phyloP scores from a whole-genome alignment of 208 protist species.

The Endotrypanum monterogeii region DNA sequence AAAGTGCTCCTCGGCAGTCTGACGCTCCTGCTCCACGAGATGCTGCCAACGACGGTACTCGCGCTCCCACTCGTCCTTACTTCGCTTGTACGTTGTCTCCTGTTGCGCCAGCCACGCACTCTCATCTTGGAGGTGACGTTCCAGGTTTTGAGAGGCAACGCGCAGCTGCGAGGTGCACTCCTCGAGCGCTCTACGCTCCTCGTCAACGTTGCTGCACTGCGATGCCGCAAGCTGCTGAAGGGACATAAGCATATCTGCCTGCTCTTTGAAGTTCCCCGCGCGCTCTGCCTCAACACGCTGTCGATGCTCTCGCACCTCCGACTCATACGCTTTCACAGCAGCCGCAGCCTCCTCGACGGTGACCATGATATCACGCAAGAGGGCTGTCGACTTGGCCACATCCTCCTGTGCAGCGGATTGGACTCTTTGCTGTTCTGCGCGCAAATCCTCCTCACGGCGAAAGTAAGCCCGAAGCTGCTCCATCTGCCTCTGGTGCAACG shows the following conservation, averaged over 20 bases:
- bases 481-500: constrained; percentile 66
- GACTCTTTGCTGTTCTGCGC: constrained; percentile 44
- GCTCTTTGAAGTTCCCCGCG: constrained; percentile 32
- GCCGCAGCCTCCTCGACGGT: constrained; percentile 40
- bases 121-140: constrained; percentile 68
- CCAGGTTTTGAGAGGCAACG: constrained; percentile 40
- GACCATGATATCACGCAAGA: constrained; percentile 37
- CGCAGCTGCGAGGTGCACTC: constrained; percentile 52
- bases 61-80: constrained; percentile 62
- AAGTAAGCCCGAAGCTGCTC: constrained; percentile 57
- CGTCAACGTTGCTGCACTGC: constrained; percentile 48
- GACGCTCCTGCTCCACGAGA: constrained; percentile 62
- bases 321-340: constrained; percentile 52
- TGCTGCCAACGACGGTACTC: constrained; percentile 77
- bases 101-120: constrained; percentile 66
- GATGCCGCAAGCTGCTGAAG: constrained; percentile 50
- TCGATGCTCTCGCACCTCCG: constrained; percentile 43
- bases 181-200: constrained; percentile 45
- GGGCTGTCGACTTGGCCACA: constrained; percentile 33
- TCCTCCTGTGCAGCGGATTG: constrained; percentile 49
- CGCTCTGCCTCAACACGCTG: constrained; percentile 40
- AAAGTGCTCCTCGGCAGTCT: constrained; percentile 58
- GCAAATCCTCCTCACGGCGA: constrained; percentile 52
- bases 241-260: constrained; percentile 32
- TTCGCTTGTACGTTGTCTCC: constrained; percentile 44